Conservation (phyloP, 2,329 filamentous ascomycete species). For the Myriosclerotinia scirpicola region DNA sequence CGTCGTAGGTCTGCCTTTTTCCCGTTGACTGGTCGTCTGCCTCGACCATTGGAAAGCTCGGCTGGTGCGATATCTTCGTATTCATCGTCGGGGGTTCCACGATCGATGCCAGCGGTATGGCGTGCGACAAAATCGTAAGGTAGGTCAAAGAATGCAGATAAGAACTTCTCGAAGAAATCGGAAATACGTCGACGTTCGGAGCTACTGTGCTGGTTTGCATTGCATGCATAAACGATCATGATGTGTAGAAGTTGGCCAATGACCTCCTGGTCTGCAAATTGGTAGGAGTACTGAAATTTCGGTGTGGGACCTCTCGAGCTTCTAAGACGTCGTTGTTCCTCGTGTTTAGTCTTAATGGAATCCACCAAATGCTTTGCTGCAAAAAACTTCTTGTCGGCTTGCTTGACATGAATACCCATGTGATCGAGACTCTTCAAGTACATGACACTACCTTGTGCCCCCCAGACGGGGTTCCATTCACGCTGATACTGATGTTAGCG, state of each 20-base stretch:
- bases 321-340: conserved; percentile 78
- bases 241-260: conserved; percentile 62
- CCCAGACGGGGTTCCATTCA: conserved; percentile 99
- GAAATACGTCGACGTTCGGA: conserved; percentile 73
- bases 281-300: conserved; percentile 73
- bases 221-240: conserved; percentile 64
- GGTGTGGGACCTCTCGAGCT: conserved; percentile 61
- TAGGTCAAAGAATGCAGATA: conserved; percentile 75
- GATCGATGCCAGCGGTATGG: conserved; percentile 66
- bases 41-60: conserved; percentile 67
- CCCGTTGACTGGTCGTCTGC: conserved; percentile 60
- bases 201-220: conserved; percentile 68
- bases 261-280: conserved; percentile 70
- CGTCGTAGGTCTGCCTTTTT: conserved; percentile 81
- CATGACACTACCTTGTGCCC: conserved; percentile 89
- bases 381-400: conserved; percentile 86
- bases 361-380: conserved; percentile 87
- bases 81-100: conserved; percentile 73
- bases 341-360: conserved; percentile 87
- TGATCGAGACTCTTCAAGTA: conserved; percentile 97
- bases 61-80: conserved; percentile 62
- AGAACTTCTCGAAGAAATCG: conserved; percentile 74
- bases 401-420: conserved; percentile 87
- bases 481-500: conserved; percentile 50
- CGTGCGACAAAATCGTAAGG: conserved; percentile 67